Conservation (phyloP, 129 eudicot genomes). For the Pseudognaphalium luteoalbum region DNA sequence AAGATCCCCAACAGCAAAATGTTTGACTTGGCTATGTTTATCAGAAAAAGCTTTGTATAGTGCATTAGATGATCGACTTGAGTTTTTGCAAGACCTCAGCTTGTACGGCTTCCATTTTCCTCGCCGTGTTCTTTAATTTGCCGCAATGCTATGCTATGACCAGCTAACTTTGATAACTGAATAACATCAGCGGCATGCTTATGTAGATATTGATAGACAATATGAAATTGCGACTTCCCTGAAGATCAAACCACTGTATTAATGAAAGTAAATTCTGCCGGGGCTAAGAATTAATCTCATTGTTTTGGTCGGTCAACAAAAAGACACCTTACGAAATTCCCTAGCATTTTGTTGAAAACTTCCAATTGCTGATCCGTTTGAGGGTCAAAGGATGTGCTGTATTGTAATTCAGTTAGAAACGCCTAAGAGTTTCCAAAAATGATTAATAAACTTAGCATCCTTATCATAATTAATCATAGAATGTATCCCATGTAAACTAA, state of each 20-base stretch:
- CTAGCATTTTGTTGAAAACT: background rate
- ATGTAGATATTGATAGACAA: background rate
- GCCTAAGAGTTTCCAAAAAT: background rate
- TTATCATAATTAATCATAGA: no score
- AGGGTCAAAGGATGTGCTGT: background rate
- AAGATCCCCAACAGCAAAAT: background rate
- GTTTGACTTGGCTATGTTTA: background rate
- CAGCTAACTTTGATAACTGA: background rate
- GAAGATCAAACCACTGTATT: background rate
- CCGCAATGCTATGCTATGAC: background rate
- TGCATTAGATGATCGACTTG: background rate
- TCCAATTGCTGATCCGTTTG: background rate
- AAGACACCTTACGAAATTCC: background rate
- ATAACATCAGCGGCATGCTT: background rate
- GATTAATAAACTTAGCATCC: background rate
- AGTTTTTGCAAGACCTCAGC: background rate
- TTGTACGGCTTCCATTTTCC: background rate
- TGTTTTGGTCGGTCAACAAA: background rate
- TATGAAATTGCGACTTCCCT: background rate
- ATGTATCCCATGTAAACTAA: no score
- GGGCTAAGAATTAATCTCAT: background rate
- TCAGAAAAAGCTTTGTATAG: background rate
- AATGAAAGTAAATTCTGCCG: background rate
- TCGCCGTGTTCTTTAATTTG: background rate
- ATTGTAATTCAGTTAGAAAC: background rate